Evolutionary conservation across 768 basidiomycete species (phyloP), one percentile per base, ranked within the genome.

Genomic region (Exidia glandulosa): DNA sequence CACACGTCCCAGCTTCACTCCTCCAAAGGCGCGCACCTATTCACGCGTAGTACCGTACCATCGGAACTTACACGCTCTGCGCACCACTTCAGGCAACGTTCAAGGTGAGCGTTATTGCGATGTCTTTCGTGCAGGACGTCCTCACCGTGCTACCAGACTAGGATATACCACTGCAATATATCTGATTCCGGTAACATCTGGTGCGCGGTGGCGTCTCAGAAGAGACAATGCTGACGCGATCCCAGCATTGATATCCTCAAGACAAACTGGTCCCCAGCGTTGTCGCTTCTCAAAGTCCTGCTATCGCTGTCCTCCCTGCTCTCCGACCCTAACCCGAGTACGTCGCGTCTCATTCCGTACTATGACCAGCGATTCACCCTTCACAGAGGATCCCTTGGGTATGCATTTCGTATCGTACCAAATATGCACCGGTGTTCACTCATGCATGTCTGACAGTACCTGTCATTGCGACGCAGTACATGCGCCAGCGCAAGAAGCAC

Each of bases 201-300:
- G 31, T 57, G 14, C 57, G 62, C 30, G 9, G 5, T 10, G 19
- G 56, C 6, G 27, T 19, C n/a, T 47, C 59, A 12, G 32, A n/a
- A n/a, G n/a, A n/a, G n/a, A n/a, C n/a, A 56, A 7, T 61, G 64
- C 16, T 54, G 25, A 45, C 1, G 10, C 19, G 79, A 78, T 64
- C 86, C 91, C 58, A 92, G 89, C 67, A 88, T 93, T 64, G 89
- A 96, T 73, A 91, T 95, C 57, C 80, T 97, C 61, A 96, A 97
- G 74, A 81, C 84, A 67, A 88, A 90, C 66, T 97, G 94, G 94
- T 94, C 90, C 1, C 94, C 94, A 6, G 94, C 94, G 2, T 73
- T 97, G 25, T 94, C 92, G 2, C 76, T 97, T 55, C 94, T 90
- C 79, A 96, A 97, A 76, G 89, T 95, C 67, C 86, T 97, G 72